These are phyloP conservation scores for Monilinia fructicola DNA, from an alignment of 2,329 filamentous ascomycete species.

Conservation along the genomic window DNA sequence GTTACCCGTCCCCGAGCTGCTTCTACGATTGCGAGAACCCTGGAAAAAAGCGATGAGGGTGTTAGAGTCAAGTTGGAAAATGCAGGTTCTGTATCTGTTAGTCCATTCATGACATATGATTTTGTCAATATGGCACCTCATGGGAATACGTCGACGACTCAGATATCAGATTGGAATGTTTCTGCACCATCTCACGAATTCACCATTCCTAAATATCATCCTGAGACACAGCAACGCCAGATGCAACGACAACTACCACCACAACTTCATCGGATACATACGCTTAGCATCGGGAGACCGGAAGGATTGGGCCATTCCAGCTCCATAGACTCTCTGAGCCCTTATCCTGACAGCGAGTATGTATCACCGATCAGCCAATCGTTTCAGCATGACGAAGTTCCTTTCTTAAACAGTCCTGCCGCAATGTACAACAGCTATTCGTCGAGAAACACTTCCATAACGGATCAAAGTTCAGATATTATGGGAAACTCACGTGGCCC, in stretches of 20 bases:
- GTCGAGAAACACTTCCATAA: constrained; percentile 51
- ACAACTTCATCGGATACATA: constrained; percentile 51
- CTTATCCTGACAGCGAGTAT: constrained; percentile 55
- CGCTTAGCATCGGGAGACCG: constrained; percentile 46
- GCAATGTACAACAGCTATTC: constrained; percentile 57
- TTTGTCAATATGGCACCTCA: constrained; percentile 44
- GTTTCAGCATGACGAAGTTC: constrained; percentile 54
- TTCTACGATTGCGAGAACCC: constrained; percentile 32
- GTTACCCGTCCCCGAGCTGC: constrained; percentile 35
- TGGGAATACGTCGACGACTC: constrained; percentile 33
- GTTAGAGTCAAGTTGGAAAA: constrained; percentile 40
- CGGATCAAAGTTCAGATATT: constrained; percentile 54
- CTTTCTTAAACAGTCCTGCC: constrained; percentile 55
- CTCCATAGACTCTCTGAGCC: constrained; percentile 53
- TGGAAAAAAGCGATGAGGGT: constrained; percentile 33
- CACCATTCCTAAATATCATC: constrained; percentile 23
- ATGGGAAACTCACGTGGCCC: constrained; percentile 56
- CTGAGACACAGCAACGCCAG: constrained; percentile 33
- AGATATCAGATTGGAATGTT: constrained; percentile 40
- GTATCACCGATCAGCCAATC: constrained; percentile 53
- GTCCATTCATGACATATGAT: constrained; percentile 42
- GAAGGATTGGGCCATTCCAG: constrained; percentile 37
- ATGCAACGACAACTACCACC: constrained; percentile 44
- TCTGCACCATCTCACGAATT: constrained; percentile 35
- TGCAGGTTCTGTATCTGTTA: constrained; percentile 30